These are phyloP conservation scores for Candida dubliniensis DNA, from an alignment of 1,139 yeast genomes.

Conservation along the genomic window DNA sequence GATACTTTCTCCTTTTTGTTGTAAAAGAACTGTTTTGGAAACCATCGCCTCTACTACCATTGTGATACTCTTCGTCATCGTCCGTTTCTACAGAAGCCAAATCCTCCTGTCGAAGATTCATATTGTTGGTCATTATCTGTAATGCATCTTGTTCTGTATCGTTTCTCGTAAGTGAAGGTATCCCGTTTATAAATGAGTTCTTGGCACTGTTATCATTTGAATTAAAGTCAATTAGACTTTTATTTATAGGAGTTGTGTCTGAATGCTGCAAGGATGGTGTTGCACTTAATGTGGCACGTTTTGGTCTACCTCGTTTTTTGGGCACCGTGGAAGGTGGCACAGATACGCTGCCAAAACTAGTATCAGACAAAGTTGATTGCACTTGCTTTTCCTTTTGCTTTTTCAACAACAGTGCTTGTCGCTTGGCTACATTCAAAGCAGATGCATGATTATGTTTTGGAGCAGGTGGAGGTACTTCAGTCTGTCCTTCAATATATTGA, in stretches of 20 bases:
- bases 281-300: slow-evolving; percentile 28
- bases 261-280: slow-evolving; percentile 31
- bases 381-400: slow-evolving; percentile 10
- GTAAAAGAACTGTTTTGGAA: slow-evolving; percentile 8
- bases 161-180: slow-evolving; percentile 35
- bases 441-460: slow-evolving; percentile 81
- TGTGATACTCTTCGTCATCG: slow-evolving; percentile 28
- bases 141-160: slow-evolving; percentile 47
- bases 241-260: slow-evolving; percentile 35
- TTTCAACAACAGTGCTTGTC: slow-evolving; percentile 23
- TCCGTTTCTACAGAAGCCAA: slow-evolving; percentile 37
- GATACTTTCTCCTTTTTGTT: slow-evolving; percentile 4
- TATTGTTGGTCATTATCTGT: slow-evolving; percentile 34
- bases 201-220: slow-evolving; percentile 14
- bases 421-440: slow-evolving; percentile 50
- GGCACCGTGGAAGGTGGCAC: slow-evolving; percentile 26
- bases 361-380: slow-evolving; percentile 11
- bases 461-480: slow-evolving; percentile 75
- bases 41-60: slow-evolving; percentile 12
- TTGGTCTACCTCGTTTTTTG: slow-evolving; percentile 50
- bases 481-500: slow-evolving; percentile 53
- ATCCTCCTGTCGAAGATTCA: slow-evolving; percentile 41
- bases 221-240: slow-evolving; percentile 19
- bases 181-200: slow-evolving; percentile 16
- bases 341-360: slow-evolving; percentile 11